Evolutionary conservation across 805 yeast genomes (phyloP), one percentile per base, ranked within the genome.

Genomic region (Yamadazyma olivae): DNA sequence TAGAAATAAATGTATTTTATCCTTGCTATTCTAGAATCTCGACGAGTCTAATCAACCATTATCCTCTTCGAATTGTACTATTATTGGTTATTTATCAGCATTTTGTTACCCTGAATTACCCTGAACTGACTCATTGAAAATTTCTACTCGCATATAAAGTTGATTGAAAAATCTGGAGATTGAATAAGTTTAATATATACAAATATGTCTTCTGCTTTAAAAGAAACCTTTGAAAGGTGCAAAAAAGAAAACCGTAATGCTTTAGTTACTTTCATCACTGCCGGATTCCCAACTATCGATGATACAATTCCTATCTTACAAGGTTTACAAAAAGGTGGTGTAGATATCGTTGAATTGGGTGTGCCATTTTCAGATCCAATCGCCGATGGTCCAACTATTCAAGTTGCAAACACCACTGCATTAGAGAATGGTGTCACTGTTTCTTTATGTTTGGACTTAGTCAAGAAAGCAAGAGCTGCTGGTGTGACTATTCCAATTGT

Each of bases 331-430:
- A 85, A 77, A 19, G 97, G 96, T 47, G 99, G 99, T 39, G 95
- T 85, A 25, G 98, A 93, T 56, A 75, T 93, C 43, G 87, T 93
- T 49, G 99, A 93, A 65, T 67, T 93, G 31, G 99, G 99, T 44
- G 67, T 93, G 57, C 99, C 99, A 32, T 93, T 93, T 60, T 83
- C 96, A 16, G 99, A 93, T 59, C 99, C 99, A 25, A 89, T 93
- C 58, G 99, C 98, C 22, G 99, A 93, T 61, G 99, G 99, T 32
- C 95, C 98, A 26, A 87, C 95, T 13, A 93, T 93, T 53, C 99
- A 93, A 67, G 79, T 70, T 22, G 88, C 98, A 25, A 90, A 90
- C 65, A 77, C 76, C 15, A 69, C 66, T n/a, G 93, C 99, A 14
- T 71, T 93, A 45, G 72, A 76, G 17, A 91, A 93, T 51, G 95